A percentile compares a stretch with the other conserved stretches of the same genome.
Evolutionary conservation across 163 green algal species (phyloP).

Genomic region (Dunaliella salina): DNA sequence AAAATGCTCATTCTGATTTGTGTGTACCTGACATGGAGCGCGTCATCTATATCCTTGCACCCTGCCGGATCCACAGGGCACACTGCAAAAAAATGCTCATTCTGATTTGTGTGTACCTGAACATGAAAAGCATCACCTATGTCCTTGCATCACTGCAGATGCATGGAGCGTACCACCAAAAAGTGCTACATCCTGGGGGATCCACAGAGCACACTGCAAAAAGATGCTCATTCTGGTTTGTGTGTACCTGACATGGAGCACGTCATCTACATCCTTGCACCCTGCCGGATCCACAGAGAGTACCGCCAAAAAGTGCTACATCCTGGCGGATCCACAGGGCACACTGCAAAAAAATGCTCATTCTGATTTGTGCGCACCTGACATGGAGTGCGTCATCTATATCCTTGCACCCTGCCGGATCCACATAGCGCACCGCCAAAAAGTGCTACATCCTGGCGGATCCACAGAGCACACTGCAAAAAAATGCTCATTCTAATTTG

Average conservation of each 20-base stretch:
- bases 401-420: constrained; percentile 82
- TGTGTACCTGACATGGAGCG: constrained; percentile 70
- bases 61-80: no score
- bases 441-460: constrained; percentile 60
- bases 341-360: constrained; percentile 49
- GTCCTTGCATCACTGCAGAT: constrained; percentile 93
- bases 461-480: constrained; percentile 86
- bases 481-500: constrained; percentile 29
- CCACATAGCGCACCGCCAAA: constrained; percentile 80
- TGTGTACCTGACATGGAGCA: no score
- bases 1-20: background rate
- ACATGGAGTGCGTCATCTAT: constrained; percentile 96
- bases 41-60: constrained; percentile 97
- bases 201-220: constrained; percentile 84
- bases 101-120: constrained; percentile 17
- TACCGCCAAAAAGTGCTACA: constrained; percentile 77
- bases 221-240: background rate
- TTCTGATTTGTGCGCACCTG: background rate
- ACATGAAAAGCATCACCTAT: constrained; percentile 97
- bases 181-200: constrained; percentile 84
- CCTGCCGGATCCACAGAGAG: constrained; percentile 91
- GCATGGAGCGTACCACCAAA: constrained; percentile 80
- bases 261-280: no score
- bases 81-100: constrained; percentile 49
- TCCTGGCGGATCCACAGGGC: constrained; percentile 88